These are phyloP conservation scores for Paulownia fortunei DNA, from an alignment of 257 asterid genomes.

Conservation along the genomic window DNA sequence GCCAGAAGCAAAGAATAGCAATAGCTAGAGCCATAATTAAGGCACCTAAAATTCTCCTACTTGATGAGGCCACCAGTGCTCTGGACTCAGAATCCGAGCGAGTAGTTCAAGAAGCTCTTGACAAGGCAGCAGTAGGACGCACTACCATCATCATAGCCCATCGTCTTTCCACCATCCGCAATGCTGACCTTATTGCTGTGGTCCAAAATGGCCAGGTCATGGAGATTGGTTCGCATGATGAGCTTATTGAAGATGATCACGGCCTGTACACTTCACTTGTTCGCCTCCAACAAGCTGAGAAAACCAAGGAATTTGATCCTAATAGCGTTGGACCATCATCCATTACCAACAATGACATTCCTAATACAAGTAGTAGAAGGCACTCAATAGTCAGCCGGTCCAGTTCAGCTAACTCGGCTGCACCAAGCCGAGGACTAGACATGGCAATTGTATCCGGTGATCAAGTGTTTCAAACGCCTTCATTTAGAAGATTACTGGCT, in stretches of 20 bases:
- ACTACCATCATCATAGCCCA: constrained; percentile 90
- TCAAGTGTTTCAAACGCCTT: constrained; percentile 62
- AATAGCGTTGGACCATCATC: constrained; percentile 26
- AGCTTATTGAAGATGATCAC: constrained; percentile 47
- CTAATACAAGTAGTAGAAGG: constrained; percentile 59
- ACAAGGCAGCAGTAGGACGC: constrained; percentile 78
- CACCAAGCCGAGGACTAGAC: constrained; percentile 38
- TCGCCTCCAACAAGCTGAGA: constrained; percentile 69
- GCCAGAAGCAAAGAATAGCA: constrained; percentile 91
- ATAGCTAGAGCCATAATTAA: constrained; percentile 86
- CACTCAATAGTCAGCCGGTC: constrained; percentile 60
- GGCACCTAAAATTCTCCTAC: constrained; percentile 77
- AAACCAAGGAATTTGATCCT: constrained; percentile 15
- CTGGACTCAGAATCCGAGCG: constrained; percentile 82
- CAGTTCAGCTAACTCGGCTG: constrained; percentile 60
- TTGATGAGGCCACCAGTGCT: constrained; percentile 95
- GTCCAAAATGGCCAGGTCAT: constrained; percentile 68
- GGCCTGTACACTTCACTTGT: constrained; percentile 70
- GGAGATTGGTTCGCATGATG: constrained; percentile 75
- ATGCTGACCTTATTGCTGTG: constrained; percentile 78
- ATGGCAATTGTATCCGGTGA: constrained; percentile 27
- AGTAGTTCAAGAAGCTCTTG: constrained; percentile 80
- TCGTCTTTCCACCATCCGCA: constrained; percentile 90
- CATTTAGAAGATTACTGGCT: constrained; percentile 70
- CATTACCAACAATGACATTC: constrained; percentile 35